These are phyloP conservation scores for Solanum paucissectum DNA, from an alignment of 257 asterid species.

Conservation along the genomic window DNA sequence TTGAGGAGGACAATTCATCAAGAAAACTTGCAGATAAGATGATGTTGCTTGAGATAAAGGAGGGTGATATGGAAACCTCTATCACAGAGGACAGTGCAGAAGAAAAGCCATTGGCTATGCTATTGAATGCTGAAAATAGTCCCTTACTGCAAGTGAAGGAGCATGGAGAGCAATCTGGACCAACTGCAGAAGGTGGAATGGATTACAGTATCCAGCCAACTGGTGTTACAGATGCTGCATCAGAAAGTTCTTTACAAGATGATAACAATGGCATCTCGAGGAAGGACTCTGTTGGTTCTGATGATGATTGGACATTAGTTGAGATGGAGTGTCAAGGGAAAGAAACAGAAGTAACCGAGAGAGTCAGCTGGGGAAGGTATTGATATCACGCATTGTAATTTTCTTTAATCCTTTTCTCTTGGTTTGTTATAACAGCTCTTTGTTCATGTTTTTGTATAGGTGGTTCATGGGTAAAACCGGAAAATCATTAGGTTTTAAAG, in stretches of 20 bases:
- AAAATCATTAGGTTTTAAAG: neutral
- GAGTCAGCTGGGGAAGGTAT: neutral
- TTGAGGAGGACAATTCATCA: neutral
- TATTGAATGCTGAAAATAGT: neutral
- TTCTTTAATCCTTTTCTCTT: neutral
- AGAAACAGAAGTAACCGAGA: neutral
- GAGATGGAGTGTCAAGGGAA: neutral
- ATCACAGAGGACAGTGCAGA: neutral
- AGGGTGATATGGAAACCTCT: neutral
- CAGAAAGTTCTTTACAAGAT: neutral
- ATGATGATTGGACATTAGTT: conserved; percentile 2
- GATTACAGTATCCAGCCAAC: neutral
- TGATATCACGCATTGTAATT: neutral
- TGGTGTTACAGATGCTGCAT: neutral
- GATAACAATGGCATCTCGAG: neutral
- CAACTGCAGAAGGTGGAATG: neutral
- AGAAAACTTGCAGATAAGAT: neutral
- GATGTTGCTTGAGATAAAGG: neutral
- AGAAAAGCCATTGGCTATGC: neutral
- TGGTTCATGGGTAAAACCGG: neutral
- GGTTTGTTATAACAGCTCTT: neutral
- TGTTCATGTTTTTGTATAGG: neutral
- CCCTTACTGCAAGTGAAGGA: neutral
- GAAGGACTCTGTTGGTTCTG: neutral
- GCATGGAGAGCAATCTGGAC: neutral